Evolutionary conservation across 768 basidiomycete genomes (phyloP), one percentile per base, ranked within the genome.

Genomic region (Amanita thiersii): DNA sequence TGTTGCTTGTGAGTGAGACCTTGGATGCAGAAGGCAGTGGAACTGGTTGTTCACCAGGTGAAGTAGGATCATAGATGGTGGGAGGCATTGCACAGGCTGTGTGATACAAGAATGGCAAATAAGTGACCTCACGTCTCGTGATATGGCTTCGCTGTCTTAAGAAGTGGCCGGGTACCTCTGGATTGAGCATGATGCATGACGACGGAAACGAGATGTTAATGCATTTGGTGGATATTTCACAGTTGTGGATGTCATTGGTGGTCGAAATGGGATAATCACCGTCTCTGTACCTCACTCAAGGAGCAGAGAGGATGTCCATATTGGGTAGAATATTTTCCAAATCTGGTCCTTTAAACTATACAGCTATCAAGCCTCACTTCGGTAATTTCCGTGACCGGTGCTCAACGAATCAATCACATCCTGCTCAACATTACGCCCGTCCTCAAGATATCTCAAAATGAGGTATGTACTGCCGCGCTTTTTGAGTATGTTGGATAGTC

Each of bases 361-460:
- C 54, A 69, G 65, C 56, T 53, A 47, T 43, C 43, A 62, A 67
- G 63, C 63, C 63, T 65, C 67, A 49, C 39, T 20, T 4, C 28
- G 66, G 68, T 66, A 36, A 50, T 29, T 57, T 62, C 54, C 68
- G 66, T 64, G 35, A 25, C 43, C 32, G 14, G 45, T 29, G 34
- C 39, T 37, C 33, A 39, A 36, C 36, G 40, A 45, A 43, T 46
- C 52, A 59, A 60, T 56, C 52, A 59, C 52, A 40, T 48, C 47
- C 39, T 41, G 59, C 51, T 56, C 59, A 49, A 29, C 57, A 59
- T 40, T 57, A 56, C 49, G 48, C 56, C 56, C 62, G 58, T 55
- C 65, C 59, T 66, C 64, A 64, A 67, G 64, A 62, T 60, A 55
- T 62, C 47, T 64, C 69, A 71, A 73, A 69, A 81, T 81, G 79